Percentiles rank a stretch among this genome's conserved stretches.
phyloP scores from a whole-genome alignment of 495 filamentous ascomycete genomes.

The Hypoxylon lienhwacheense region DNA sequence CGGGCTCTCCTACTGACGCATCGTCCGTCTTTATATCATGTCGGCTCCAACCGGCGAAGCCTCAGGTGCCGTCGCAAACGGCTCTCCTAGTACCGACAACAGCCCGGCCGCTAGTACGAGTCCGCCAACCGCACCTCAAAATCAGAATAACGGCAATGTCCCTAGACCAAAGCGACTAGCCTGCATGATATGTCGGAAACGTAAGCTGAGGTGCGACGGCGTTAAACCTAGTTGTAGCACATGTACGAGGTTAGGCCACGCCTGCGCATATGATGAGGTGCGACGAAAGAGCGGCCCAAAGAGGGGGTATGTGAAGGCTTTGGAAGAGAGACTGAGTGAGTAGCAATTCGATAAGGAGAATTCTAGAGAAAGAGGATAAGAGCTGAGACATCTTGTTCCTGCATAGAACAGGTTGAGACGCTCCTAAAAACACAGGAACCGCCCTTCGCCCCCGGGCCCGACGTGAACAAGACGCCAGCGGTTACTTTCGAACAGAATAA shows the following conservation, averaged over 20 bases:
- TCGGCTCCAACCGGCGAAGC: constrained; percentile 14
- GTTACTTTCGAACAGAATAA: constrained; percentile 40
- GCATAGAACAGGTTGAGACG: constrained; percentile 88
- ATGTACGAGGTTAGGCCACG: constrained; percentile 84
- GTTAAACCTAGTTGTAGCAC: constrained; percentile 86
- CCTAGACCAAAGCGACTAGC: constrained; percentile 91
- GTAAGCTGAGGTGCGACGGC: constrained; percentile 85
- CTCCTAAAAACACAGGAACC: constrained; percentile 72
- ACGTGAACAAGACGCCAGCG: constrained; percentile 38
- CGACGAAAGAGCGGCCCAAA: constrained; percentile 98
- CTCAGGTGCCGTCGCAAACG: constrained; percentile 24
- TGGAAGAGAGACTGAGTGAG: constrained; percentile 92
- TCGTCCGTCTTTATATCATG: constrained; percentile 13
- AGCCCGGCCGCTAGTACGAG: constrained; percentile 31
- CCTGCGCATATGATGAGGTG: constrained; percentile 93
- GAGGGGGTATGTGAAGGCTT: constrained; percentile 94
- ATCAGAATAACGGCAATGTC: constrained; percentile 58
- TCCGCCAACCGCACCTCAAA: constrained; percentile 18
- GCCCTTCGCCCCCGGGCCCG: constrained; percentile 36
- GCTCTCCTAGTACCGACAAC: constrained; percentile 35
- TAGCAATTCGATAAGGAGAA: constrained; percentile 10
- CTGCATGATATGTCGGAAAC: constrained; percentile 92
- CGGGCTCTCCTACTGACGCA: constrained; percentile 1
- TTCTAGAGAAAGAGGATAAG: constrained; percentile 1
- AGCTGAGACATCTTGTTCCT: constrained; percentile 24